phyloP scores from a whole-genome alignment of 108 stramenopile species.

The Asterionellopsis glacialis region DNA sequence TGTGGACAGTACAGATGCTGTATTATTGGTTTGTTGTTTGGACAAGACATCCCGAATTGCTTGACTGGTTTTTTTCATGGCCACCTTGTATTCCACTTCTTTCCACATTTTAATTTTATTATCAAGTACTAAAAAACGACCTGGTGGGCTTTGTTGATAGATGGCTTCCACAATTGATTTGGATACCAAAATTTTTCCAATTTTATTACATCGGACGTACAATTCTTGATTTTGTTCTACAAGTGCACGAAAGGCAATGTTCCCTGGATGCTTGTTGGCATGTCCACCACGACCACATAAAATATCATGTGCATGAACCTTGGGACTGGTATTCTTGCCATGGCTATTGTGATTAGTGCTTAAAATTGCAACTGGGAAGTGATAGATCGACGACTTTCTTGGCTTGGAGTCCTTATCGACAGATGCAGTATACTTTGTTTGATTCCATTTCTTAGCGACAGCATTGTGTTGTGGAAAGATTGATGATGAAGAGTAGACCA shows the following conservation, averaged over 20 bases:
- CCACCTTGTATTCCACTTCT: not conserved
- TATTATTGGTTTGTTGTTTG: too few relatives aligned
- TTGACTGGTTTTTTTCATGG: conserved; percentile 1
- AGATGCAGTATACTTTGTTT: too few relatives aligned
- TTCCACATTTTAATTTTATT: not conserved
- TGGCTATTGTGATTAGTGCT: too few relatives aligned
- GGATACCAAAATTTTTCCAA: conserved; percentile 30
- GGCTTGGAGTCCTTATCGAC: too few relatives aligned
- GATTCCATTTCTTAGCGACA: too few relatives aligned
- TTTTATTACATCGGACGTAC: conserved; percentile 20
- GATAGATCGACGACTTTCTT: too few relatives aligned
- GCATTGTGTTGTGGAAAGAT: too few relatives aligned
- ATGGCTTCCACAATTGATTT: conserved; percentile 33
- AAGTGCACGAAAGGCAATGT: conserved; percentile 19
- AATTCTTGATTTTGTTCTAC: conserved; percentile 4
- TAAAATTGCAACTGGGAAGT: too few relatives aligned
- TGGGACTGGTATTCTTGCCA: too few relatives aligned
- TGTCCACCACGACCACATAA: conserved; percentile 36
- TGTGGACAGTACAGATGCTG: too few relatives aligned
- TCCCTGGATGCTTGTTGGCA: conserved; percentile 39
- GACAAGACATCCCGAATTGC: not conserved
- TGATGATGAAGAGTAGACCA: too few relatives aligned
- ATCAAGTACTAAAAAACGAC: conserved; percentile 26
- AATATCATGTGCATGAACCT: conserved; percentile 21
- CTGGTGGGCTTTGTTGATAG: conserved; percentile 30